phyloP scores from a whole-genome alignment of 306 rosid species.

The Quercus mongolica region DNA sequence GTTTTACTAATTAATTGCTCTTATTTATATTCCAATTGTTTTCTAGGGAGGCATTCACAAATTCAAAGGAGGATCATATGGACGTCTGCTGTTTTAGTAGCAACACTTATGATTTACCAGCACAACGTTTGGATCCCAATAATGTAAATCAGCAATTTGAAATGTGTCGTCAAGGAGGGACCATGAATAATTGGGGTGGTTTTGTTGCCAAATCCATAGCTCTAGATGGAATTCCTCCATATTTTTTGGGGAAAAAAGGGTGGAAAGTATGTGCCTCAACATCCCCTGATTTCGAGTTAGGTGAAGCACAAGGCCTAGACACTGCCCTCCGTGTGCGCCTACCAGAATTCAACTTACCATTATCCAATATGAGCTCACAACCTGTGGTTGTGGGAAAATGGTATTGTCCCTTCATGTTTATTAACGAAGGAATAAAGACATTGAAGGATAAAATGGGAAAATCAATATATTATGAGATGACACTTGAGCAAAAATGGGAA shows the following conservation, averaged over 20 bases:
- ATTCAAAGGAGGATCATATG: constrained; percentile 32
- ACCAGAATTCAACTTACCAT: constrained; percentile 27
- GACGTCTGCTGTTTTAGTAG: constrained; percentile 2
- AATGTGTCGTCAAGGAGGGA: constrained; percentile 10
- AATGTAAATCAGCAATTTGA: constrained; percentile 22
- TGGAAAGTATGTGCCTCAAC: constrained; percentile 18
- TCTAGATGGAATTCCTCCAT: constrained; percentile 37
- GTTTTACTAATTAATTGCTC: neutral
- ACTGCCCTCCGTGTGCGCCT: constrained; percentile 22
- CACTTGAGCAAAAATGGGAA: constrained; percentile 43
- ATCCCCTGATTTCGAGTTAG: constrained; percentile 14
- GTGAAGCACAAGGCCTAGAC: constrained; percentile 36
- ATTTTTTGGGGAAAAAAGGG: constrained; percentile 24
- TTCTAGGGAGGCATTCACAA: constrained; percentile 29
- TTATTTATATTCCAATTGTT: neutral
- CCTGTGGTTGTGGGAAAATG: constrained; percentile 41
- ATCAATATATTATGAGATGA: constrained; percentile 34
- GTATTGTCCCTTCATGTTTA: constrained; percentile 43
- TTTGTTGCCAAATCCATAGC: constrained; percentile 32
- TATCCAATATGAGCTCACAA: neutral
- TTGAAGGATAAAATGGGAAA: neutral
- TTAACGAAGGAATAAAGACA: constrained; percentile 22
- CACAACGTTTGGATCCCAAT: constrained; percentile 28
- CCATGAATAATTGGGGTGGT: constrained; percentile 15
- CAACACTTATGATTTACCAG: constrained; percentile 5